Evolutionary conservation across 192 early-diverging fungal species (phyloP), one percentile per base, ranked within the genome.

Genomic region (Coemansia sp.): DNA sequence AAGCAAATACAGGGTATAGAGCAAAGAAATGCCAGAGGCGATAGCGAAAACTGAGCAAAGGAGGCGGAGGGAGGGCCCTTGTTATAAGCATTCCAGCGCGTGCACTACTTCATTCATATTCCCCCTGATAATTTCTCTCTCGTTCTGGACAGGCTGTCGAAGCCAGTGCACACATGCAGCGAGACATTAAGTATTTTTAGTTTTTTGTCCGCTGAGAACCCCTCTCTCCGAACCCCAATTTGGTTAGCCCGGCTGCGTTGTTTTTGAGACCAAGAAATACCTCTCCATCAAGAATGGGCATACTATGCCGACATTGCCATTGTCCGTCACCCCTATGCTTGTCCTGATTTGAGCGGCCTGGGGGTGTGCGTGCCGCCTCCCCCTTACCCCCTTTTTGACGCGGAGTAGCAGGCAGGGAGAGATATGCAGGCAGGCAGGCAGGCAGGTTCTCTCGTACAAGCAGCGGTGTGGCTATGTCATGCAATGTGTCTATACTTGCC

Each of bases 101-200:
- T 16, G n/a, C 8, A 18, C 44, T 7, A 10, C 27, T 16, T 5
- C 24, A 27, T 8, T 53, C 50, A 24, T 24, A 35, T 35, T 35
- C 34, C 34, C 47, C 27, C 29, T 15, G 11, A 30, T 0, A 30
- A 18, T 55, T 55, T 55, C 52, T 30, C 12, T 32, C 7, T 55
- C 29, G 11, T 20, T 22, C 50, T 29, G 6, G 20, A 30, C 29
- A 32, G 52, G 52, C 27, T 30, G 29, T 13, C 16, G 20, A 53
- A 22, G 52, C 52, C 52, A 55, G 52, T 55, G 52, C 52, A 32
- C 52, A 29, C n/a, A 11, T 30, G 52, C 52, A 55, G 52, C 22
- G 52, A 55, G 52, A 15, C 24, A 55, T 55, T 55, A 47, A 18
- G 44, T 55, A 55, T 55, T 55, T 55, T 55, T 55, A 55, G 52